These are phyloP conservation scores for Neohortaea acidophila DNA, from an alignment of 495 filamentous ascomycete species.

Conservation along the genomic window DNA sequence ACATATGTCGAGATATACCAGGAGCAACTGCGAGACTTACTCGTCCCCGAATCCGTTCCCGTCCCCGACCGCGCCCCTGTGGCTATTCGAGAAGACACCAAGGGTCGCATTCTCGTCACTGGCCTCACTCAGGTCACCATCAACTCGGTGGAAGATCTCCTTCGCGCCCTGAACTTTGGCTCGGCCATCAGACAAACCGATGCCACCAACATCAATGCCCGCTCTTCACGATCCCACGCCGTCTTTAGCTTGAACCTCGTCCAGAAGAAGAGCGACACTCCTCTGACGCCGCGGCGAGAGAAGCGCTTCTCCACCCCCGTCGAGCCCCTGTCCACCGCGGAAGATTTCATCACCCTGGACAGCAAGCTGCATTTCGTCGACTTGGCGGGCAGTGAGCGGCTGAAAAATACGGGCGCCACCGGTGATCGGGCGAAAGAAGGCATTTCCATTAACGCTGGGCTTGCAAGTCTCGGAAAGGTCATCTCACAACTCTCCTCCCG, in stretches of 20 bases:
- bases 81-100: slow-evolving; percentile 82
- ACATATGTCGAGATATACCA: slow-evolving; percentile 99
- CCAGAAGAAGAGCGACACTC: slow-evolving; percentile 55
- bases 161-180: slow-evolving; percentile 77
- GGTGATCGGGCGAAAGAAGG: slow-evolving; percentile 92
- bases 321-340: slow-evolving; percentile 56
- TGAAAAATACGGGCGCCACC: slow-evolving; percentile 94
- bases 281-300: slow-evolving; percentile 38
- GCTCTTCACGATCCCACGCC: slow-evolving; percentile 95
- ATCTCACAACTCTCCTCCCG: slow-evolving; percentile 94
- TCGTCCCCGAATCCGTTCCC: slow-evolving; percentile 61
- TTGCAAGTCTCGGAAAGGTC: slow-evolving; percentile 92
- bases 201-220: slow-evolving; percentile 96
- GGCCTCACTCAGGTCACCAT: slow-evolving; percentile 78
- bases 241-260: slow-evolving; percentile 93
- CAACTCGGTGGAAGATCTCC: slow-evolving; percentile 81
- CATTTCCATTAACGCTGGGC: slow-evolving; percentile 94
- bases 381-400: slow-evolving; percentile 86
- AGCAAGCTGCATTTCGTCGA: slow-evolving; percentile 99
- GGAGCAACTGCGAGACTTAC: slow-evolving; percentile 80
- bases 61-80: slow-evolving; percentile 55
- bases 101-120: slow-evolving; percentile 86
- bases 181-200: slow-evolving; percentile 94
- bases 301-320: slow-evolving; percentile 84
- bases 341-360: slow-evolving; percentile 71